Evolutionary conservation across 257 asterid species (phyloP), one percentile per base, ranked within the genome.

Genomic region (Primulina eburnea): DNA sequence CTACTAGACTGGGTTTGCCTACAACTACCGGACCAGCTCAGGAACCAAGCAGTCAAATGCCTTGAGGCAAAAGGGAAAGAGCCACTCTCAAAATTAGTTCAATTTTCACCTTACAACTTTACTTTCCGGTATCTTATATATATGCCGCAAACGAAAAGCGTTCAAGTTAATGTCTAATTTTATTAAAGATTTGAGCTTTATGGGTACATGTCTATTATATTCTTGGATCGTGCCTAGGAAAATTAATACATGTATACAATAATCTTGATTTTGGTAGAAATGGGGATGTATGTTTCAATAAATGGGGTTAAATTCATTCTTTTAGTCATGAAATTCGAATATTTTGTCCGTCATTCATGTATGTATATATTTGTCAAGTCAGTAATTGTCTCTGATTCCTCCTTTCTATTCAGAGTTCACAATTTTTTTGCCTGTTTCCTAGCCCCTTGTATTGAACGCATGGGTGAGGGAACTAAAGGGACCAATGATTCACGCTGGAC

Each of bases 1-100:
- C 76, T 92, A 73, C 81, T 92, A 6, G 97, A 86, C 75, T 89
- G 97, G 98, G 65, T 88, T 57, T 89, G 89, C 79, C 72, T 89
- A 82, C 94, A 89, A 83, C 82, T 92, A n/a, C 92, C 92, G 4
- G 82, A 84, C 28, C 83, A 80, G 33, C 86, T 81, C 6, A 76
- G 91, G 65, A 78, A 74, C 24, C 80, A 76, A 76, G 83, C 86
- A 18, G 61, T 87, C 6, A 69, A 77, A 47, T 85, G 89, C 76
- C 80, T 91, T 0, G 84, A 78, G 78, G 77, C 75, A 61, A 73
- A 71, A 67, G 89, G 79, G 40, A 68, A 60, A 37, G 85, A 76
- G 65, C 85, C 93, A 28, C 77, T 84, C 7, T 78, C 90, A 21
- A 73, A 71, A 32, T 62, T 80, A 29, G 85, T 86, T 33, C 83